Conservation (phyloP, 306 rosid species). For the Cucumis cinereus region DNA sequence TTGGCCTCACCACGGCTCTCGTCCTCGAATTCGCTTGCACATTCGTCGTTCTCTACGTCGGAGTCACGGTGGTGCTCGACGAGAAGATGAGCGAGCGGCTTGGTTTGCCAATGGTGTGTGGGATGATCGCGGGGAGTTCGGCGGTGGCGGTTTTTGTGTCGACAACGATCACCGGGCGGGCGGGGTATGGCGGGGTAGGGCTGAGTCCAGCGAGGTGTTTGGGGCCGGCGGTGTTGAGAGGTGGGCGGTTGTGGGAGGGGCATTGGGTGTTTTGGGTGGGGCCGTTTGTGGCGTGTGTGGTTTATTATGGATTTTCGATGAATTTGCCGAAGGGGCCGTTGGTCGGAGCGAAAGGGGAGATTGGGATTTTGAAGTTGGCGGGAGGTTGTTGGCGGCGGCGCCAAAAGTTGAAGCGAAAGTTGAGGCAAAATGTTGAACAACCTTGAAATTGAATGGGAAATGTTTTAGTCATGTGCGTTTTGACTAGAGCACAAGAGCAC, state of each 20-base stretch:
- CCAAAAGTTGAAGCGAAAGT: neutral
- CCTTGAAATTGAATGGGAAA: neutral
- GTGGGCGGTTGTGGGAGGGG: conserved; percentile 49
- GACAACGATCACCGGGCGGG: conserved; percentile 31
- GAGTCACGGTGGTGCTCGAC: conserved; percentile 59
- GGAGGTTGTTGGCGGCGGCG: neutral
- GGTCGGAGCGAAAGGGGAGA: neutral
- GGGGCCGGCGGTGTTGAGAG: conserved; percentile 50
- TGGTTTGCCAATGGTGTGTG: conserved; percentile 45
- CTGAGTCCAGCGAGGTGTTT: conserved; percentile 62
- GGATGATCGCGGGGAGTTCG: conserved; percentile 41
- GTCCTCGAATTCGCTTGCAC: conserved; percentile 52
- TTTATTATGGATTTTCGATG: conserved; percentile 31
- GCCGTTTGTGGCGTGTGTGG: conserved; percentile 47
- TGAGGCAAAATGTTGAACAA: neutral
- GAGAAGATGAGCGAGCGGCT: conserved; percentile 33
- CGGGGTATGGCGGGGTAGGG: conserved; percentile 56
- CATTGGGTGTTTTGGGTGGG: conserved; percentile 86
- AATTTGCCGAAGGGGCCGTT: conserved; percentile 23
- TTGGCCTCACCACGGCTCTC: conserved; percentile 24
- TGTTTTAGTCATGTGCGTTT: too few species aligned
- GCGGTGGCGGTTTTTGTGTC: conserved; percentile 58
- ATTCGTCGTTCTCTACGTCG: conserved; percentile 50
- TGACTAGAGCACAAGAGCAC: too few species aligned
- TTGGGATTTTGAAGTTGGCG: neutral